These are phyloP conservation scores for Trichosporon faecale DNA, from an alignment of 1,284 basidiomycete species.

Conservation along the genomic window DNA sequence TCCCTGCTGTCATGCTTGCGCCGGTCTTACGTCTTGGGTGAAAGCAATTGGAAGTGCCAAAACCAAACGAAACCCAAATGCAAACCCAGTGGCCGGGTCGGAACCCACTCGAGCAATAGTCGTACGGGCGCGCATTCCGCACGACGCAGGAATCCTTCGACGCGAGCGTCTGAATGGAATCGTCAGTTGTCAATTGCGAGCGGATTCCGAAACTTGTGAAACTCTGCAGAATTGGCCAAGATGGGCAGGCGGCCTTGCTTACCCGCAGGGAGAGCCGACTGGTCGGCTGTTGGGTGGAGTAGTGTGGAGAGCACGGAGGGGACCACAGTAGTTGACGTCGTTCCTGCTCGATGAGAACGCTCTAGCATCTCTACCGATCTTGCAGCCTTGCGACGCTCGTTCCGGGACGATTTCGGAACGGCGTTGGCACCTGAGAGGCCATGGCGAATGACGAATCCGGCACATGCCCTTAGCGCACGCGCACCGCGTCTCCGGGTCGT, in stretches of 20 bases:
- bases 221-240: not conserved
- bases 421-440: not conserved
- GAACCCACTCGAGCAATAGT: not conserved
- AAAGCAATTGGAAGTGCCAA: not conserved
- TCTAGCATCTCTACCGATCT: not conserved
- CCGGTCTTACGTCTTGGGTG: not conserved
- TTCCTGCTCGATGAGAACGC: not conserved
- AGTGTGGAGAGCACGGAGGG: not conserved
- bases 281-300: not conserved
- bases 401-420: not conserved
- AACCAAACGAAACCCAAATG: not conserved
- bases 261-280: not conserved
- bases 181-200: not conserved
- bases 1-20: not conserved
- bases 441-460: not conserved
- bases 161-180: not conserved
- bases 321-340: no score
- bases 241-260: not conserved
- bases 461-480: not conserved
- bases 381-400: not conserved
- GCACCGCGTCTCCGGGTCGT: not conserved
- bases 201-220: not conserved
- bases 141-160: not conserved
- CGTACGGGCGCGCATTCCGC: not conserved
- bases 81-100: not conserved